These are phyloP conservation scores for Yarrowia phangngaensis DNA, from an alignment of 805 yeast species.

Conservation along the genomic window DNA sequence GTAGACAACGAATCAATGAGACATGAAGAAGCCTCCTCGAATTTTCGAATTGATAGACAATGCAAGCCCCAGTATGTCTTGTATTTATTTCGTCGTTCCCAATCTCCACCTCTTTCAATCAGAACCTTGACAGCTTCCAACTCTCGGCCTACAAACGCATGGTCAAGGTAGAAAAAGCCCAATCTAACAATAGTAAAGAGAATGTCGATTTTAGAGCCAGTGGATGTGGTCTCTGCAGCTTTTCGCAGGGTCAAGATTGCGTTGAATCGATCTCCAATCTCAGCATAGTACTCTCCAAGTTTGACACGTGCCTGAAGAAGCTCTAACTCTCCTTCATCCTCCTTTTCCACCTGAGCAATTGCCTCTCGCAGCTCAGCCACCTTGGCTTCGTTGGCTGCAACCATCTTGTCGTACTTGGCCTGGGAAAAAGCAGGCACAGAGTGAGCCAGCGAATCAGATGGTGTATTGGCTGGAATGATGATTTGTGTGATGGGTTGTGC, in stretches of 20 bases:
- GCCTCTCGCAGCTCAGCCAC: slow-evolving; percentile 47
- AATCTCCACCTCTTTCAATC: slow-evolving; percentile 96
- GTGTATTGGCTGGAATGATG: slow-evolving; percentile 18
- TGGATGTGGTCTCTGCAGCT: slow-evolving; percentile 76
- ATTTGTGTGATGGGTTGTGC: slow-evolving; percentile 24
- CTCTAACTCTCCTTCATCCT: slow-evolving; percentile 84
- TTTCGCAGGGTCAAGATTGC: slow-evolving; percentile 64
- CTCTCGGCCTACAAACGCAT: slow-evolving; percentile 60
- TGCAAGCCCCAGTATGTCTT: slow-evolving; percentile 89
- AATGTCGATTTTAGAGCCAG: slow-evolving; percentile 88
- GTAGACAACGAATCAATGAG: slow-evolving; percentile 91
- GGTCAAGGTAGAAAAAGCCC: slow-evolving; percentile 86
- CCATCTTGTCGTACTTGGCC: slow-evolving; percentile 49
- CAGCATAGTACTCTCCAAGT: slow-evolving; percentile 83
- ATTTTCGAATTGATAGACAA: slow-evolving; percentile 77
- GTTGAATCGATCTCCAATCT: slow-evolving; percentile 73
- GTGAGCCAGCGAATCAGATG: slow-evolving; percentile 18
- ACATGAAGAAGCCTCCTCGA: slow-evolving; percentile 76
- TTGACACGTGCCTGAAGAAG: slow-evolving; percentile 69
- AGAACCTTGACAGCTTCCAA: slow-evolving; percentile 67
- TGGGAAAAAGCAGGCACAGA: slow-evolving; percentile 56
- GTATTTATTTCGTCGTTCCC: slow-evolving; percentile 96
- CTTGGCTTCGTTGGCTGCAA: slow-evolving; percentile 52
- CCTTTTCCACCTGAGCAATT: slow-evolving; percentile 54
- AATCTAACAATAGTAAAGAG: slow-evolving; percentile 75